phyloP scores from a whole-genome alignment of 2,329 filamentous ascomycete species.

The Xenoacremonium recifei region DNA sequence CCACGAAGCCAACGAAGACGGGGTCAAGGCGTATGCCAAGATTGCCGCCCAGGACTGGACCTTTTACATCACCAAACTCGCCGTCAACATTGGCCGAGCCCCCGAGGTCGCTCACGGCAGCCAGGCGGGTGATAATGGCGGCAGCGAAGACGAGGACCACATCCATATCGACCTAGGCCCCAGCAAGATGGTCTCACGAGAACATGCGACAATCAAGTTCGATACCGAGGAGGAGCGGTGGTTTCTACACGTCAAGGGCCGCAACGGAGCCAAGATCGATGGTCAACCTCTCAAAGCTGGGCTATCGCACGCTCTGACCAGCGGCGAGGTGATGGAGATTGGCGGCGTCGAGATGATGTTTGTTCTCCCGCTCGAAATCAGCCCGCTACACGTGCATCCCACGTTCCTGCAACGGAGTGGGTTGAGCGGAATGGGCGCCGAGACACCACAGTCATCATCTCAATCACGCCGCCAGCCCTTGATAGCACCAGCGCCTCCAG shows the following conservation, averaged over 20 bases:
- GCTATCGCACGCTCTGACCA: constrained; percentile 65
- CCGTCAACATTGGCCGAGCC: constrained; percentile 72
- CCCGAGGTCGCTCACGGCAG: constrained; percentile 46
- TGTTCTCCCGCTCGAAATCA: constrained; percentile 75
- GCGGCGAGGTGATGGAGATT: constrained; percentile 89
- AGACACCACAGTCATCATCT: constrained; percentile 26
- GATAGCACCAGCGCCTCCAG: constrained; percentile 58
- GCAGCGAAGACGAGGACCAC: constrained; percentile 46
- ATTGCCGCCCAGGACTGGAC: constrained; percentile 82
- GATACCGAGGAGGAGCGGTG: constrained; percentile 68
- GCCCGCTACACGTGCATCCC: constrained; percentile 64
- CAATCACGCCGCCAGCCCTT: constrained; percentile 43
- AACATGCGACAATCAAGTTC: constrained; percentile 74
- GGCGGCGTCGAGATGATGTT: constrained; percentile 98
- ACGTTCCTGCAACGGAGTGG: constrained; percentile 69
- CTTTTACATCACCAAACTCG: constrained; percentile 75
- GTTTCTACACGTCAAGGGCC: constrained; percentile 83
- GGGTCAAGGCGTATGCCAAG: constrained; percentile 76
- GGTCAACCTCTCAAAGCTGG: constrained; percentile 68
- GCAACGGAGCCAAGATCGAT: constrained; percentile 88
- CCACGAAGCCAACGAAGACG: constrained; percentile 59
- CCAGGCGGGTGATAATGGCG: constrained; percentile 37
- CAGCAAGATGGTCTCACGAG: constrained; percentile 76
- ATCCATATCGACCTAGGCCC: constrained; percentile 89
- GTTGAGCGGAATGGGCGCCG: constrained; percentile 48